phyloP scores from a whole-genome alignment of 2,329 filamentous ascomycete species.

The Trichophyton simii region DNA sequence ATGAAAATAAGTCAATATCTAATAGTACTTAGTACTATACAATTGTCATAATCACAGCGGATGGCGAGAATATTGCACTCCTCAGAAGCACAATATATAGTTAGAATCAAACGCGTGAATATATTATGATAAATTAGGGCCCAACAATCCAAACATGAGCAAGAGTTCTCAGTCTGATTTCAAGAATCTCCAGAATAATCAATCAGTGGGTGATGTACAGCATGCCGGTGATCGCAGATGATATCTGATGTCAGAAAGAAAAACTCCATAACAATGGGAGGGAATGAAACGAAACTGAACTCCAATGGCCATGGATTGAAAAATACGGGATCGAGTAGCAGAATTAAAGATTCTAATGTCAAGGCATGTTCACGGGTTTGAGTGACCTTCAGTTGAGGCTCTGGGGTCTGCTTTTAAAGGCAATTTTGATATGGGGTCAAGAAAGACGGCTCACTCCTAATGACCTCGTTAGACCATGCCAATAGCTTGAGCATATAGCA shows the following conservation, averaged over 20 bases:
- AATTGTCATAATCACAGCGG: neutral
- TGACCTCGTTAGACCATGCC: neutral
- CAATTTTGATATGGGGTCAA: neutral
- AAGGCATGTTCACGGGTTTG: neutral
- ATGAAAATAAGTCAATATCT: neutral
- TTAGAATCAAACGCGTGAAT: neutral
- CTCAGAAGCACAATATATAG: neutral
- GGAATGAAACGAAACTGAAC: neutral
- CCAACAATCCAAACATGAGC: neutral
- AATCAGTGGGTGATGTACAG: neutral
- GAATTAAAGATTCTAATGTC: neutral
- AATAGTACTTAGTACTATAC: neutral
- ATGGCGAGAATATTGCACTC: neutral
- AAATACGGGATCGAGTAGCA: neutral
- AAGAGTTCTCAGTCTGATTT: neutral
- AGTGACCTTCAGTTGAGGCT: neutral
- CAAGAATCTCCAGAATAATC: neutral
- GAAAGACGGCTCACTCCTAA: neutral
- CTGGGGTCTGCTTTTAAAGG: neutral
- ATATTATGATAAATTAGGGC: neutral
- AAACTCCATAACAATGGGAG: neutral
- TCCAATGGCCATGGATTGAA: constrained; percentile 1
- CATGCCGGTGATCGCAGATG: neutral
- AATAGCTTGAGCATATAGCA: neutral
- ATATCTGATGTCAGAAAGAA: neutral